Base-by-base conservation (phyloP, 2,329 filamentous ascomycete genomes). In the Aquanectria penicillioides region DNA sequence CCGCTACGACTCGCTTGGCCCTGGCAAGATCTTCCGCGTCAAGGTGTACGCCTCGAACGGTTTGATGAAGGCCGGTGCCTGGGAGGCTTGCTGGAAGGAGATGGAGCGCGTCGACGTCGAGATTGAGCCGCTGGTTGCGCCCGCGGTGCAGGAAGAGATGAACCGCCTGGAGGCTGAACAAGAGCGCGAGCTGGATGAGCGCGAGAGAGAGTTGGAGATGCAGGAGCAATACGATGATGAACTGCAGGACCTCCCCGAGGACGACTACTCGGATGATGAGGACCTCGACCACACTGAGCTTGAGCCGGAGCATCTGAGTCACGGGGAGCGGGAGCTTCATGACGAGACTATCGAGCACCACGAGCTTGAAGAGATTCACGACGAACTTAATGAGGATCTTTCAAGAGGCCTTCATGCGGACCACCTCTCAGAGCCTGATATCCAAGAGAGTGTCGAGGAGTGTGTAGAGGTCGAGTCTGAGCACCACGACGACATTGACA, bases 31-130 rank as follows among this genome's bases (percentile, higher is more conserved):
- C 44, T 95, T 92, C 81, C 85, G 88, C 25, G 84, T 98, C 73
- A 95, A 93, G 71, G 89, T 98, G 1, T 99, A 94, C 71, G 95
- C 95, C 1, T 94, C 93, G 49, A 99, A 98, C 74, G 95, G 95
- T 0, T 80, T 98, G 43, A 97, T 99, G 92, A 87, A 89, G 57
- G 89, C 92, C 5, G 93, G 93, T 0, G 94, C 95, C 0, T 99
- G 95, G 95, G 86, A 87, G 5, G 94, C 94, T 2, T 94, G 92
- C 57, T 99, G 94, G 94, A 91, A 87, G 67, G 94, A 98, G 76
- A 99, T 99, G 95, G 95, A 99, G 77, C 86, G 94, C n/a, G 92
- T 98, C 0, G 95, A 99, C 71, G 92, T 97, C 2, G 94, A 98
- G 75, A 86, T 99, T 49, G 87, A 91, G 68, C 91, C 95, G 4